Evolutionary conservation across 2,329 filamentous ascomycete genomes (phyloP).

Genomic region (Lithohypha guttulata): DNA sequence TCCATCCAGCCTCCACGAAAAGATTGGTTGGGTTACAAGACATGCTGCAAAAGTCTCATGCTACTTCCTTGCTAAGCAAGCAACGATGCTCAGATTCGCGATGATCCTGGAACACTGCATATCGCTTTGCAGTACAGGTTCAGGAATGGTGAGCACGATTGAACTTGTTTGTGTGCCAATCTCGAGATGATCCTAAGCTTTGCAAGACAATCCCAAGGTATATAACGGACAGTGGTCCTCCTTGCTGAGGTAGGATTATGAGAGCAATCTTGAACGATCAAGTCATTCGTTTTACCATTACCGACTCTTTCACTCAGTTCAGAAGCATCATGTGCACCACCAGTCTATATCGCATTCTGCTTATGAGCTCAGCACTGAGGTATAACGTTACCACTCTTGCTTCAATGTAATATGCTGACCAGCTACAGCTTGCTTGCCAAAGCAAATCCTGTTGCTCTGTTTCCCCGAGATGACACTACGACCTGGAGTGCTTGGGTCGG

Average conservation of each 20-base stretch:
- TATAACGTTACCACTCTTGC: neutral
- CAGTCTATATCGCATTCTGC: slow-evolving; percentile 3
- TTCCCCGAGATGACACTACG: slow-evolving; percentile 1
- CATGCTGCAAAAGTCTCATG: neutral
- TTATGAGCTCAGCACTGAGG: slow-evolving; percentile 6
- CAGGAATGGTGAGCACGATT: slow-evolving; percentile 1
- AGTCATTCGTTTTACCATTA: slow-evolving; percentile 1
- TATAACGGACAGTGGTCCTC: slow-evolving; percentile 4
- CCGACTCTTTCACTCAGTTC: slow-evolving; percentile 1
- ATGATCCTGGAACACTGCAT: slow-evolving; percentile 8
- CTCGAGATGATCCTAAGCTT: neutral
- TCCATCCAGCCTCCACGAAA: neutral
- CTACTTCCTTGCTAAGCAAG: neutral
- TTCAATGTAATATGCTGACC: neutral
- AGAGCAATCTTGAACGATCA: slow-evolving; percentile 3
- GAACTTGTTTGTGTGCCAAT: slow-evolving; percentile 4
- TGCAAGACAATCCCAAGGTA: neutral
- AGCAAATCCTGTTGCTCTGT: slow-evolving; percentile 3
- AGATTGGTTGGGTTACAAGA: slow-evolving; percentile 4
- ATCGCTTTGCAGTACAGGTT: slow-evolving; percentile 6
- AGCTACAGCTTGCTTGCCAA: slow-evolving; percentile 6
- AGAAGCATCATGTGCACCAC: slow-evolving; percentile 1
- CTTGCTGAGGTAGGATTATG: neutral
- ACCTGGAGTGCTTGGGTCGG: slow-evolving; percentile 8
- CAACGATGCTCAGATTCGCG: neutral